Conservation (phyloP, 1,139 yeast species). For the Zygoascus sp. region DNA sequence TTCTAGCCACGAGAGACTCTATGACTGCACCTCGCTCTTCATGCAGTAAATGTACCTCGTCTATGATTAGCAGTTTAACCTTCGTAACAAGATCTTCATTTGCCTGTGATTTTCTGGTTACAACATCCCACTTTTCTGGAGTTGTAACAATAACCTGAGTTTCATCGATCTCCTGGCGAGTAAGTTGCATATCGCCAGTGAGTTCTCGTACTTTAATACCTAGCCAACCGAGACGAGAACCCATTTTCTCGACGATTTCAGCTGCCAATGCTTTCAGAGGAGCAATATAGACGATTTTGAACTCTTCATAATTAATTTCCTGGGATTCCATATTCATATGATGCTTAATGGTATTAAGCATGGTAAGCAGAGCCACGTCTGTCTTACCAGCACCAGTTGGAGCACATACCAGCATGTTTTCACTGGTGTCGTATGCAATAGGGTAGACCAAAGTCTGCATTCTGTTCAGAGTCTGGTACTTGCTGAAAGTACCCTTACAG, state of each 20-base stretch:
- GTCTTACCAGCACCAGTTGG: conserved; percentile 99
- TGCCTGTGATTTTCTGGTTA: conserved; percentile 82
- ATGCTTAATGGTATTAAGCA: conserved; percentile 77
- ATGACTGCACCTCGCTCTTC: conserved; percentile 98
- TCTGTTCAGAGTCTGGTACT: conserved; percentile 71
- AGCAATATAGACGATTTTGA: conserved; percentile 90
- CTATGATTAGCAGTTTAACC: conserved; percentile 81
- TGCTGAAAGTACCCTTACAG: conserved; percentile 80
- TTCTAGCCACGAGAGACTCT: conserved; percentile 92
- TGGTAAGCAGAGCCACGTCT: conserved; percentile 85
- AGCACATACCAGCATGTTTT: conserved; percentile 95
- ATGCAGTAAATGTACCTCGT: conserved; percentile 92
- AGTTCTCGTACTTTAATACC: conserved; percentile 84
- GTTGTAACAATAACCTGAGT: conserved; percentile 95
- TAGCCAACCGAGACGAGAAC: conserved; percentile 72
- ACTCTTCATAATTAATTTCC: conserved; percentile 62
- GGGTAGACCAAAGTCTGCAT: conserved; percentile 92
- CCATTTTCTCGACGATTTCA: conserved; percentile 89
- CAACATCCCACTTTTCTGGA: conserved; percentile 99
- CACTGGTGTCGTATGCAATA: conserved; percentile 87
- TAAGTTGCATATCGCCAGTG: conserved; percentile 96
- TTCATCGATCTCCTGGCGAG: conserved; percentile 71
- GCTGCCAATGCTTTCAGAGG: conserved; percentile 97
- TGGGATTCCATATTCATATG: conserved; percentile 45
- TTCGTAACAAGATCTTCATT: conserved; percentile 74